Percentiles rank a stretch among this genome's conserved stretches.
These are phyloP conservation scores for Thalassia testudinum DNA, from an alignment of 116 monocot species.

Conservation along the genomic window DNA sequence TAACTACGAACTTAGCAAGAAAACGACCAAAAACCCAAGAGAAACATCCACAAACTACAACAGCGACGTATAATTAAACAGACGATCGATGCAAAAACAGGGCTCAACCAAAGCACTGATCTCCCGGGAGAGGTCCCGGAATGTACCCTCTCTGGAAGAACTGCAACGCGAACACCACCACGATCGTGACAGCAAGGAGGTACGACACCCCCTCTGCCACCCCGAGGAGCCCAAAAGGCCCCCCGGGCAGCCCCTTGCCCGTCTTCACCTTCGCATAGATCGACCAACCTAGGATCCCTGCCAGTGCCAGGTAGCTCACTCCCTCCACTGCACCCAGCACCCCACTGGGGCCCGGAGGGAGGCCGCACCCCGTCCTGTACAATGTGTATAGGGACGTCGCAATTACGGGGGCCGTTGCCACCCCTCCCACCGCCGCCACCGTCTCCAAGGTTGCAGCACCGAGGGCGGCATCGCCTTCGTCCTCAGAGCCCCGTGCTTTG, in stretches of 20 bases:
- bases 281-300: slow-evolving; percentile 66
- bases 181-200: slow-evolving; percentile 32
- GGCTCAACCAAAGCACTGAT: slow-evolving; percentile 74
- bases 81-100: too few relatives aligned
- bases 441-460: slow-evolving; percentile 12
- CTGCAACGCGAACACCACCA: slow-evolving; percentile 68
- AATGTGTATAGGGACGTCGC: slow-evolving; percentile 58
- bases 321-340: slow-evolving; percentile 66
- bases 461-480: slow-evolving; percentile 1
- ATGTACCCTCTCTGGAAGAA: slow-evolving; percentile 45
- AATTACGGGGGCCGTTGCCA: slow-evolving; percentile 43
- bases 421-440: slow-evolving; percentile 26
- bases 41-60: too few relatives aligned
- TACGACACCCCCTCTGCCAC: slow-evolving; percentile 74
- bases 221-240: slow-evolving; percentile 66
- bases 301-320: slow-evolving; percentile 68
- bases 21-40: too few relatives aligned
- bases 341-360: slow-evolving; percentile 70
- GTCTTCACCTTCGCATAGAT: slow-evolving; percentile 59
- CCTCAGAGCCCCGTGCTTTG: slow-evolving; percentile 32
- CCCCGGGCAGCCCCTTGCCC: slow-evolving; percentile 60
- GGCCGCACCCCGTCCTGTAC: slow-evolving; percentile 84
- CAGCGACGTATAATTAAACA: too few relatives aligned
- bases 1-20: too few relatives aligned
- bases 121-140: slow-evolving; percentile 69